Base-by-base conservation (phyloP, 164 flowering plant species). In the Stephania yunnanensis region DNA sequence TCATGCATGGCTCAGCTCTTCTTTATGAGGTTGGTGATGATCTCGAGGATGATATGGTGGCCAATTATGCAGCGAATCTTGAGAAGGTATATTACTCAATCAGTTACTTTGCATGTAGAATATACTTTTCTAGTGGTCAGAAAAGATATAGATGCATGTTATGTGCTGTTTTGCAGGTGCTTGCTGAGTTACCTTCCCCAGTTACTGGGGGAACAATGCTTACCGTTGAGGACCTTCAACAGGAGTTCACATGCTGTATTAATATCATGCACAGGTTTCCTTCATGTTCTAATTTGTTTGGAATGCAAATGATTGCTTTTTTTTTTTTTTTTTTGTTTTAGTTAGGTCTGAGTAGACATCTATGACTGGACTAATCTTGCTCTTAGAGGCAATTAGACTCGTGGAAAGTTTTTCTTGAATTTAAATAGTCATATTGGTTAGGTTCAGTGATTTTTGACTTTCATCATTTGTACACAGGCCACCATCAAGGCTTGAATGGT, bases 11-110 rank as follows among this genome's bases (percentile, higher is more conserved):
- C n/a, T 36, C 93, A 61, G 80, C 83, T 69, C 90, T 96, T 76
- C 89, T 96, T 29, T 96, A 88, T 85, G 99, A 96, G 85, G 91
- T 86, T 81, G 99, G 99, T 71, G 99, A 96, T 79, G 99, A 89
- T 81, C 94, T 93, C 76, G 98, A 92, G 17, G 87, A 90, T 80
- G 92, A 75, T 73, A 80, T 83, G 89, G 91, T 83, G 6, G 90
- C 91, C 66, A 91, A 81, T 81, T 94, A 94, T 84, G 83, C 83
- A 42, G 85, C 89, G 44, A 94, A 91, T 76, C 92, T 90, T 80
- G 97, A 92, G n/a, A 94, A 92, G 94, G 97, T 92, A 74, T 73
- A 58, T 5, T 46, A 25, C 48, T 20, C 29, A 5, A 17, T 61
- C 25, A 61, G 20, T 61, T 61, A 17, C 66, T 19, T 7, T 61